Percentiles rank a stretch among this genome's conserved stretches.
phyloP scores from a whole-genome alignment of 148 eudicot genomes.

The Rhododendron simsii region DNA sequence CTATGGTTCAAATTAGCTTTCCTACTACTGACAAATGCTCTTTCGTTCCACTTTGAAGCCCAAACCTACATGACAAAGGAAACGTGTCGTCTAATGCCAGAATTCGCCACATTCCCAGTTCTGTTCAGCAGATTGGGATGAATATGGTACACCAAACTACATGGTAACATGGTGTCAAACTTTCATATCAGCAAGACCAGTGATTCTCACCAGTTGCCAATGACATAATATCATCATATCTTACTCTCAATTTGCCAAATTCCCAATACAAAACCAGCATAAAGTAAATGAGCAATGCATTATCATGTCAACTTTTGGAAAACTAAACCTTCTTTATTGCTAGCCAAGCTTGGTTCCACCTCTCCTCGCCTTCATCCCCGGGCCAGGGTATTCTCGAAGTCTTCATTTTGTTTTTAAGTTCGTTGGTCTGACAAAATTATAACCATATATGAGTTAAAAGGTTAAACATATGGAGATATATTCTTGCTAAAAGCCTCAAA shows the following conservation, averaged over 20 bases:
- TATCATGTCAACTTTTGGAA: background rate
- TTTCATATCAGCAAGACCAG: background rate
- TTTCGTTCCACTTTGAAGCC: slow-evolving; percentile 10
- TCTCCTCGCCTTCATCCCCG: slow-evolving; percentile 5
- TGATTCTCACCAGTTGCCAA: background rate
- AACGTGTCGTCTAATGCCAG: background rate
- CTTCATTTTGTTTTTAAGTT: slow-evolving; percentile 8
- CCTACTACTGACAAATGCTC: slow-evolving; percentile 5
- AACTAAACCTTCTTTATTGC: slow-evolving; percentile 1
- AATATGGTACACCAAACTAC: background rate
- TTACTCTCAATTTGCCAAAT: background rate
- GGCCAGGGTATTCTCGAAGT: slow-evolving; percentile 11
- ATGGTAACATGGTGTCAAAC: background rate
- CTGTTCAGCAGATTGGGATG: background rate
- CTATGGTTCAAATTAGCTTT: slow-evolving; percentile 4
- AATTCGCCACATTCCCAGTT: background rate
- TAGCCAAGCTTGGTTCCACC: slow-evolving; percentile 10
- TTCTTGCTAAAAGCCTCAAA: background rate
- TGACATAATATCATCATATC: background rate
- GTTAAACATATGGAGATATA: background rate
- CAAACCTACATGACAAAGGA: background rate
- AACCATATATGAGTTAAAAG: background rate
- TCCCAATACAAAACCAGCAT: background rate
- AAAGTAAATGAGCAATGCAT: background rate
- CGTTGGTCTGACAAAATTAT: background rate